Conservation (phyloP, 1,139 yeast genomes). For the Suhomyces maxii region DNA sequence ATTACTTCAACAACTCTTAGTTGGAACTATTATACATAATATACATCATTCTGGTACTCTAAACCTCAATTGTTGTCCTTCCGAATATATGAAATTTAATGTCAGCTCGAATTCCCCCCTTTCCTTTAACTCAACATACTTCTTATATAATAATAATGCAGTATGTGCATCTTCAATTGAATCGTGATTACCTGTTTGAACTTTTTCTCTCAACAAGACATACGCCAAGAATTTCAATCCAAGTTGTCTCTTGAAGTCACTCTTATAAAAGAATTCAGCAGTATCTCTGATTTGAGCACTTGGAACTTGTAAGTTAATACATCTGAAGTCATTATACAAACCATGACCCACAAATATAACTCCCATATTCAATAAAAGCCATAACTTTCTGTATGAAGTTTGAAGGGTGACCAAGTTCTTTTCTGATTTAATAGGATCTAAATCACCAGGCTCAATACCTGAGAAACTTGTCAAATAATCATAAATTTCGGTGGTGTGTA, state of each 20-base stretch:
- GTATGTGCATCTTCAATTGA: constrained; percentile 94
- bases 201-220: constrained; percentile 68
- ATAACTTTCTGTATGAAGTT: constrained; percentile 81
- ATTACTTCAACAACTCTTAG: too few species aligned
- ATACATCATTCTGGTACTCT: constrained; percentile 35
- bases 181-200: constrained; percentile 93
- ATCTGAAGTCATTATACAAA: constrained; percentile 83
- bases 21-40: constrained; percentile 5
- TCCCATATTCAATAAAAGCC: constrained; percentile 86
- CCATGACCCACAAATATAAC: constrained; percentile 97
- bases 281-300: constrained; percentile 85
- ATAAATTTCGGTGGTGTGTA: constrained; percentile 66
- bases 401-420: constrained; percentile 77
- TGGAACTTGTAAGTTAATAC: constrained; percentile 90
- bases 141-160: constrained; percentile 76
- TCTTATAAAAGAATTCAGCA: constrained; percentile 70
- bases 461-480: constrained; percentile 89
- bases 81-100: constrained; percentile 67
- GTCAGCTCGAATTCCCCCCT: constrained; percentile 61
- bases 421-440: constrained; percentile 67
- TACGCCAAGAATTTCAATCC: constrained; percentile 90
- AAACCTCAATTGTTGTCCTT: constrained; percentile 59
- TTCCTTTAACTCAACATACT: constrained; percentile 60
- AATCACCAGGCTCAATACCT: constrained; percentile 90
- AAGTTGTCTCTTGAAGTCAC: constrained; percentile 69